A percentile compares a stretch with the other conserved stretches of the same genome.
Conservation (phyloP, 208 protist species). For the Leishmania amazonensis region DNA sequence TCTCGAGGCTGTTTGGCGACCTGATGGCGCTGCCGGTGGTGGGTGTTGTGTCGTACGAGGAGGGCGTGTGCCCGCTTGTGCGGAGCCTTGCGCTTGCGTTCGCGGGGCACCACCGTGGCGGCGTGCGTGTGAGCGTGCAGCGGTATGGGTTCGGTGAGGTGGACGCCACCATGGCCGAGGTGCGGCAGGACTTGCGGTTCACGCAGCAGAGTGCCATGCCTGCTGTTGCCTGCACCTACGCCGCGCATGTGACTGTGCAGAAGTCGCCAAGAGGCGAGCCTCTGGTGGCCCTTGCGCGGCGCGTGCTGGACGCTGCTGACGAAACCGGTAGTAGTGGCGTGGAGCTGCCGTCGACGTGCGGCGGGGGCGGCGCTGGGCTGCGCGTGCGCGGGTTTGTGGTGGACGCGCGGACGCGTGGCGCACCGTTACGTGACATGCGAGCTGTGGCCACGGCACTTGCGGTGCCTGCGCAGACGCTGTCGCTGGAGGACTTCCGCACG, state of each 20-base stretch:
- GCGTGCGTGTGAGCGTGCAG: slow-evolving; percentile 18
- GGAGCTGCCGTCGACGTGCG: slow-evolving; percentile 26
- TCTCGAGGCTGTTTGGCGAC: slow-evolving; percentile 20
- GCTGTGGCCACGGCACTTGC: slow-evolving; percentile 24
- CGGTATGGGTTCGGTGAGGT: slow-evolving; percentile 15
- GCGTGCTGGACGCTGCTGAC: background rate
- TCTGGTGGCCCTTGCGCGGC: slow-evolving; percentile 7
- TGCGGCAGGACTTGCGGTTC: slow-evolving; percentile 26
- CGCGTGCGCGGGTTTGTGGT: slow-evolving; percentile 41
- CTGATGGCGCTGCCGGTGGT: slow-evolving; percentile 64
- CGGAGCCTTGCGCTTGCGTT: slow-evolving; percentile 53
- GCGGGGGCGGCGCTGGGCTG: slow-evolving; percentile 14
- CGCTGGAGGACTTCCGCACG: slow-evolving; percentile 64
- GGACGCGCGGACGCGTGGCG: slow-evolving; percentile 28
- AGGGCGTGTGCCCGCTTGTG: slow-evolving; percentile 50
- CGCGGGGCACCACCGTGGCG: slow-evolving; percentile 35
- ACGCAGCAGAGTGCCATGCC: slow-evolving; percentile 28
- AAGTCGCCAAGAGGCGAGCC: background rate
- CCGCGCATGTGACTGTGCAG: background rate
- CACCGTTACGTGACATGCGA: background rate
- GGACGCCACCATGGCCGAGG: slow-evolving; percentile 19
- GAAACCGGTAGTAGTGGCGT: background rate
- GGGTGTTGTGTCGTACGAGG: slow-evolving; percentile 39
- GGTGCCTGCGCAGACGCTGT: slow-evolving; percentile 51
- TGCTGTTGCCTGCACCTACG: slow-evolving; percentile 32